Conservation (phyloP, 1,284 basidiomycete genomes). For the Leccinum fallax region DNA sequence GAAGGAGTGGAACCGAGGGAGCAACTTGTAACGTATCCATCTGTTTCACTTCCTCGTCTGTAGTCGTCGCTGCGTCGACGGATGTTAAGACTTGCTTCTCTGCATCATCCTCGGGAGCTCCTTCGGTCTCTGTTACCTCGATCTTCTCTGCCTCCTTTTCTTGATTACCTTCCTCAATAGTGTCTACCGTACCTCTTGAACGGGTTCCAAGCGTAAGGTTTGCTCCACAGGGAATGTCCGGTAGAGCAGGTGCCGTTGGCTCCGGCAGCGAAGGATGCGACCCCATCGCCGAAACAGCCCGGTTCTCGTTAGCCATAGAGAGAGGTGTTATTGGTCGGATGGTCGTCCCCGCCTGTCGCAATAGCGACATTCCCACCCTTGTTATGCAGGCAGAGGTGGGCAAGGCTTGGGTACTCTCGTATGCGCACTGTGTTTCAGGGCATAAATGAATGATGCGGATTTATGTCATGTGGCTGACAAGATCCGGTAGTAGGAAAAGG, state of each 20-base stretch:
- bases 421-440: conserved; percentile 15
- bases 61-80: neutral
- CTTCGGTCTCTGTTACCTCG: neutral
- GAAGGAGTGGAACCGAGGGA: conserved; percentile 11
- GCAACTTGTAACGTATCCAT: neutral
- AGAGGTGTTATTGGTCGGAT: conserved; percentile 17
- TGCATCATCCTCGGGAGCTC: neutral
- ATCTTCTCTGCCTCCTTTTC: conserved; percentile 5
- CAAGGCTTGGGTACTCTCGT: conserved; percentile 4
- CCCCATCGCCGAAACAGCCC: neutral
- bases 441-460: neutral
- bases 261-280: conserved; percentile 6
- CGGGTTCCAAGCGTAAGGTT: conserved; percentile 20
- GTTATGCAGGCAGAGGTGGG: conserved; percentile 4
- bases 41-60: neutral
- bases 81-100: conserved; percentile 2
- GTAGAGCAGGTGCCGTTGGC: conserved; percentile 11
- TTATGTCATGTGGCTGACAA: conserved; percentile 18
- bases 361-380: conserved; percentile 1
- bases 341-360: conserved; percentile 14
- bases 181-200: conserved; percentile 3
- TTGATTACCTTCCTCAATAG: conserved; percentile 14
- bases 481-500: conserved; percentile 11
- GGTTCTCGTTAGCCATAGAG: neutral
- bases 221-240: conserved; percentile 23